phyloP scores from a whole-genome alignment of 2,329 filamentous ascomycete species.

The Fusarium palustre region DNA sequence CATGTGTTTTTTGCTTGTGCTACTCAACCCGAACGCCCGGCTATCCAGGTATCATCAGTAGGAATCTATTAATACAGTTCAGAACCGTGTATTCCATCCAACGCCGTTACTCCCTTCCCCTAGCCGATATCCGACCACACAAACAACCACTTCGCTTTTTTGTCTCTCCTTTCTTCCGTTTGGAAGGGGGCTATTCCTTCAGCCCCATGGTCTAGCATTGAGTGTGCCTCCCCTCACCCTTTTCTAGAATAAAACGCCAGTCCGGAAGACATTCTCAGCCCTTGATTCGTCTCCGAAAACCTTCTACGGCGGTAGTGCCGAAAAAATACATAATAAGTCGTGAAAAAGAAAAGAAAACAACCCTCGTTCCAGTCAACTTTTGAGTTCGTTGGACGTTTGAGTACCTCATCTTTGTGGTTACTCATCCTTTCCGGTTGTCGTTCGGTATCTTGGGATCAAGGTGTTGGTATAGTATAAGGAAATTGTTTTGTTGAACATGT shows the following conservation, averaged over 20 bases:
- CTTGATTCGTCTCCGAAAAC: slow-evolving; percentile 62
- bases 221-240: slow-evolving; percentile 1
- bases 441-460: slow-evolving; percentile 4
- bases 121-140: not conserved
- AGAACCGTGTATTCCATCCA: slow-evolving; percentile 26
- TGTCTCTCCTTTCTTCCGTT: not conserved
- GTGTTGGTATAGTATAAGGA: slow-evolving; percentile 15
- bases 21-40: slow-evolving; percentile 29
- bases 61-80: slow-evolving; percentile 39
- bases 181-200: not conserved
- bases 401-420: not conserved
- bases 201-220: slow-evolving; percentile 16
- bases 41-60: slow-evolving; percentile 37
- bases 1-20: slow-evolving; percentile 11
- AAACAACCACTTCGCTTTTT: not conserved
- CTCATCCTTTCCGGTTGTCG: not conserved
- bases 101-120: slow-evolving; percentile 13
- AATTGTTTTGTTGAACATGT: slow-evolving; percentile 11
- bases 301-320: slow-evolving; percentile 42
- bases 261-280: slow-evolving; percentile 65
- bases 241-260: slow-evolving; percentile 42
- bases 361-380: slow-evolving; percentile 23
- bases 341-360: slow-evolving; percentile 23
- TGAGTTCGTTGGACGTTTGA: not conserved
- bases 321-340: slow-evolving; percentile 45